phyloP scores from a whole-genome alignment of 495 filamentous ascomycete species.

The Aspergillus cavernicola region DNA sequence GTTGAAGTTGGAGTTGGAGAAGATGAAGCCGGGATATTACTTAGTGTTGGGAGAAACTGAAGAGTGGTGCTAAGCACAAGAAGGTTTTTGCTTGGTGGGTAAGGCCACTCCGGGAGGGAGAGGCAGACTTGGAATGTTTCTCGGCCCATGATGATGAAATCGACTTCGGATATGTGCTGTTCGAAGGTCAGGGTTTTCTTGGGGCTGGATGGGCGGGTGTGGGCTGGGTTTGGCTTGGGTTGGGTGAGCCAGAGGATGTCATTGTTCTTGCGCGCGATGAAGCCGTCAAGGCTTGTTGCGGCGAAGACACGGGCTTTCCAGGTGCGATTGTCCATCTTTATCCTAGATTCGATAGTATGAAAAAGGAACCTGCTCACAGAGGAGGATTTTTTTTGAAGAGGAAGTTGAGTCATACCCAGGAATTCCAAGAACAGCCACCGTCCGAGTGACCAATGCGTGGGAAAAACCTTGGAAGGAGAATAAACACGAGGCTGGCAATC shows the following conservation, averaged over 20 bases:
- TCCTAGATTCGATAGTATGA: too few relatives aligned
- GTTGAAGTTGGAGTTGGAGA: too few relatives aligned
- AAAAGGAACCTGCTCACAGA: too few relatives aligned
- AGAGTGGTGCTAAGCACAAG: conserved; percentile 8
- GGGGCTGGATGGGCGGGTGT: neutral
- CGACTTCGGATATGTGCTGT: conserved; percentile 8
- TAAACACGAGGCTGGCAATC: too few relatives aligned
- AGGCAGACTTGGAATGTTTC: conserved; percentile 4
- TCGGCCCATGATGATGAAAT: conserved; percentile 16
- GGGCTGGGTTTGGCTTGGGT: neutral
- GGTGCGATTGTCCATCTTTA: neutral
- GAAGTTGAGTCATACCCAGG: too few relatives aligned
- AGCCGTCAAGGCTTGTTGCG: conserved; percentile 14
- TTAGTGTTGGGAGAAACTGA: neutral
- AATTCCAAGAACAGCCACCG: too few relatives aligned
- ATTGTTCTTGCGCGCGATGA: conserved; percentile 6
- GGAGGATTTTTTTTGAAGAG: too few relatives aligned
- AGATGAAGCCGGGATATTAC: neutral
- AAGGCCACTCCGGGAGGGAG: conserved; percentile 8
- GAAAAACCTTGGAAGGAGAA: too few relatives aligned
- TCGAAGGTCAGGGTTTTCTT: neutral
- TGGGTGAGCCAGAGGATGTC: conserved; percentile 12
- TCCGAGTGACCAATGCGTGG: too few relatives aligned
- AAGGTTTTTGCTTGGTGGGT: neutral
- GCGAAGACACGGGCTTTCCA: conserved; percentile 10